Conservation (phyloP, 2,329 filamentous ascomycete genomes). For the Neonectria neomacrospora region DNA sequence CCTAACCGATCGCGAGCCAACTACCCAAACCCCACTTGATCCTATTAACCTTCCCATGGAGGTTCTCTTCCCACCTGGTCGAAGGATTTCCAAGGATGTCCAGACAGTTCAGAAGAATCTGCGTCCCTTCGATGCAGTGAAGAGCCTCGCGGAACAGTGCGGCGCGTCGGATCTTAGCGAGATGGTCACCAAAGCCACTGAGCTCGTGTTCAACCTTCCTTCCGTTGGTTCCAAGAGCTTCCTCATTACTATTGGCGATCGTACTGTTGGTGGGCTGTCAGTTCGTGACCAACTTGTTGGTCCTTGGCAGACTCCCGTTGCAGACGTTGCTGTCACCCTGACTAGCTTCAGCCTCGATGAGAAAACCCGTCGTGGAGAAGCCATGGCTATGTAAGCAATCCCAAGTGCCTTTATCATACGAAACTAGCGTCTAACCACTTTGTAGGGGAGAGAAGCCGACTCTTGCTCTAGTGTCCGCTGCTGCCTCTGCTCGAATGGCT, state of each 20-base stretch:
- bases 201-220: slow-evolving; percentile 84
- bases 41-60: slow-evolving; percentile 93
- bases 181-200: slow-evolving; percentile 68
- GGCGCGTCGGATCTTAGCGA: slow-evolving; percentile 58
- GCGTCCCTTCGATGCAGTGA: slow-evolving; percentile 75
- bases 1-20: slow-evolving; percentile 82
- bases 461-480: slow-evolving; percentile 87
- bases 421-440: slow-evolving; percentile 1
- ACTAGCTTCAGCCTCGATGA: slow-evolving; percentile 76
- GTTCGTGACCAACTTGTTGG: slow-evolving; percentile 95
- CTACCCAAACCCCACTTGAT: slow-evolving; percentile 68
- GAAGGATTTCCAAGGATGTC: slow-evolving; percentile 43
- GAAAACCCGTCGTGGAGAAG: slow-evolving; percentile 83
- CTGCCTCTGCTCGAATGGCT: slow-evolving; percentile 94
- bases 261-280: slow-evolving; percentile 89
- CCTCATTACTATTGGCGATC: slow-evolving; percentile 95
- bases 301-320: slow-evolving; percentile 93
- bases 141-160: slow-evolving; percentile 73
- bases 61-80: slow-evolving; percentile 81
- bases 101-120: slow-evolving; percentile 61
- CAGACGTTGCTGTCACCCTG: slow-evolving; percentile 92
- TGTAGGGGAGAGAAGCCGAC: slow-evolving; percentile 81
- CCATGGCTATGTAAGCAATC: slow-evolving; percentile 80
- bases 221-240: slow-evolving; percentile 97
- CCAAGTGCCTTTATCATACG: background rate